Evolutionary conservation across 129 eudicot genomes (phyloP), one percentile per base, ranked within the genome.

Genomic region (Solidago caesia): DNA sequence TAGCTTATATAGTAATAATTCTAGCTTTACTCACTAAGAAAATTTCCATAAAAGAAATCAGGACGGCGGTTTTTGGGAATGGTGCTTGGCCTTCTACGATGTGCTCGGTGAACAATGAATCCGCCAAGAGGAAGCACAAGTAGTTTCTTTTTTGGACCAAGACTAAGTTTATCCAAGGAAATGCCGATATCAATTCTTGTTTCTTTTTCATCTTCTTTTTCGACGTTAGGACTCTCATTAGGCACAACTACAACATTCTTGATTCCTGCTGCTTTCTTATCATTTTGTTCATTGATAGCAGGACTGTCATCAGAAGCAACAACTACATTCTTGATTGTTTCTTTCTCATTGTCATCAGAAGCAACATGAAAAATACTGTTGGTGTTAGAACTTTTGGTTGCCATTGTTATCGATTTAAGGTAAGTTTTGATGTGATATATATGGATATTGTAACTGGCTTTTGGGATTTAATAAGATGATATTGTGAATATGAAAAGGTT

Each of bases 61-160:
- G 84, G 76, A 0, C 16, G 47, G 2, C 73, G 66, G 70, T 68
- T 46, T 8, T 33, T 75, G 5, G 82, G 81, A 15, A 75, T 45
- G 60, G 62, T 73, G 27, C 42, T 25, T 0, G 8, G 47, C 1
- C 61, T 2, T 6, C 49, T 77, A 41, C 25, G 14, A 68, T 80
- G 89, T 5, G 73, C 82, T 52, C 88, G 73, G 33, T 82, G 78
- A 26, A 77, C 79, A 0, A 89, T 72, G 5, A 89, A 21, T 1
- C 91, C 89, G 8, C 82, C 77, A 2, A 86, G 64, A 61, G 68
- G 58, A 46, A 89, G 59, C 75, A 89, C 89, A 48, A 86, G 82
- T 12, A 89, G 89, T 51, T 89, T 86, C 82, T 89, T 86, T 64
- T 55, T 82, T 0, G 85, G 82, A 71, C 85, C 83, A 44, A 79